These are phyloP conservation scores for Kluyveromyces marxianus DNA, from an alignment of 1,139 yeast genomes.

Conservation along the genomic window DNA sequence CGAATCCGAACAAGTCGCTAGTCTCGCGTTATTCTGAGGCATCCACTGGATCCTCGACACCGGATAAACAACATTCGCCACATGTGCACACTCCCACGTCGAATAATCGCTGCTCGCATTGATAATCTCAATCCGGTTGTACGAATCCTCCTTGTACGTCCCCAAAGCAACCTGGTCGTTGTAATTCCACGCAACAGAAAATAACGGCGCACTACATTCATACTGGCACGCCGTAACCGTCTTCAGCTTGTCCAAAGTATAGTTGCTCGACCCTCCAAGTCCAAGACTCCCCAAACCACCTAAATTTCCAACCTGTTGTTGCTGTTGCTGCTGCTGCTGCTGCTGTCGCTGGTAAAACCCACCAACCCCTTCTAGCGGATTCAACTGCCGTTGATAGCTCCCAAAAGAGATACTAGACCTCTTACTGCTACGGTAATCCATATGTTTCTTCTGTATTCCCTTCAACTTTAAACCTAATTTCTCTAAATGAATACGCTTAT, in stretches of 20 bases:
- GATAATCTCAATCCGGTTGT: slow-evolving; percentile 26
- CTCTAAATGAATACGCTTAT: too few relatives aligned
- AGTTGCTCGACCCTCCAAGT: not conserved
- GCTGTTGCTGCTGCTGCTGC: not conserved
- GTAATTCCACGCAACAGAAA: slow-evolving; percentile 28
- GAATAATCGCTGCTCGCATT: slow-evolving; percentile 34
- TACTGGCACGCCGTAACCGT: slow-evolving; percentile 21
- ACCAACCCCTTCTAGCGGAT: slow-evolving; percentile 5
- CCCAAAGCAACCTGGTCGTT: slow-evolving; percentile 28
- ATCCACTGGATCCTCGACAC: slow-evolving; percentile 63
- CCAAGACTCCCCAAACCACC: too few relatives aligned
- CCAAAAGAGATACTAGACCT: slow-evolving; percentile 29
- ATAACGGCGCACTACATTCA: slow-evolving; percentile 24
- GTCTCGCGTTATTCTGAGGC: slow-evolving; percentile 32
- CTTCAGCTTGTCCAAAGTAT: slow-evolving; percentile 10
- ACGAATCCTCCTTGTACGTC: slow-evolving; percentile 29
- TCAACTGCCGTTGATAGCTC: slow-evolving; percentile 20
- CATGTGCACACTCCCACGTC: slow-evolving; percentile 43
- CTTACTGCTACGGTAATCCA: slow-evolving; percentile 25
- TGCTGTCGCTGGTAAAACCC: slow-evolving; percentile 9
- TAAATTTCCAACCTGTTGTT: slow-evolving; percentile 1
- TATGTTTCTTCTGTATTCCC: not conserved
- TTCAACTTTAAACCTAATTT: too few relatives aligned
- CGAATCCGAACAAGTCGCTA: slow-evolving; percentile 32
- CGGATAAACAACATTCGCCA: slow-evolving; percentile 50